Evolutionary conservation across 345 rosid species (phyloP).

Genomic region (Syzygium oleosum): DNA sequence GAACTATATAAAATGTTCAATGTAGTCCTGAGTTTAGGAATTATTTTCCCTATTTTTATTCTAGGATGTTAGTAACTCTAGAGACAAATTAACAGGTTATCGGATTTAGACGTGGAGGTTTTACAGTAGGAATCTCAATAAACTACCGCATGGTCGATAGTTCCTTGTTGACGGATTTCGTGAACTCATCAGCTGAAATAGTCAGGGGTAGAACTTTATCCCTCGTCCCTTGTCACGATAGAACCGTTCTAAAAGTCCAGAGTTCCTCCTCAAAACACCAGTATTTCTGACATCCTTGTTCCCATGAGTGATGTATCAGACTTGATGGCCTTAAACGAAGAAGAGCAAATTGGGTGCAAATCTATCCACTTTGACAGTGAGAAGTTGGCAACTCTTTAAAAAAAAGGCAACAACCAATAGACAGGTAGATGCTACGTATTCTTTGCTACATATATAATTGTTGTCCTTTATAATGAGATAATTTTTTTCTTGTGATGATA

Average conservation of each 20-base stretch:
- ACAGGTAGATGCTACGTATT: no score
- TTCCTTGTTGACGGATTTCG: conserved; percentile 38
- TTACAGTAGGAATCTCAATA: conserved; percentile 45
- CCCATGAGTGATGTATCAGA: not conserved
- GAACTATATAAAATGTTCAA: no score
- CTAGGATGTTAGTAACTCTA: not conserved
- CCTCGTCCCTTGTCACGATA: not conserved
- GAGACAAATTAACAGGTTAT: conserved; percentile 13
- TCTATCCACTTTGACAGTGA: not conserved
- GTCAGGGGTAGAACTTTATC: not conserved
- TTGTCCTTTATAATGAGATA: no score
- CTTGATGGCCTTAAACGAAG: not conserved
- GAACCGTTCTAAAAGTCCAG: not conserved
- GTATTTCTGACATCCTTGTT: not conserved
- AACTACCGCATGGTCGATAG: conserved; percentile 53
- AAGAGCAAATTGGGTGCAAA: not conserved
- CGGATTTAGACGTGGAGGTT: conserved; percentile 45
- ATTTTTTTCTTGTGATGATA: no score
- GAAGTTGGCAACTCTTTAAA: not conserved
- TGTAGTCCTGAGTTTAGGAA: no score
- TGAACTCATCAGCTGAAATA: conserved; percentile 31
- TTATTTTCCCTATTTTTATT: no score
- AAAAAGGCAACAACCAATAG: not conserved
- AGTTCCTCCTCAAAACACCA: not conserved
- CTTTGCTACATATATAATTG: no score